Percentiles rank a stretch among this genome's conserved stretches.
These are phyloP conservation scores for Geoglossum cookeanum DNA, from an alignment of 2,329 filamentous ascomycete species.

Conservation along the genomic window DNA sequence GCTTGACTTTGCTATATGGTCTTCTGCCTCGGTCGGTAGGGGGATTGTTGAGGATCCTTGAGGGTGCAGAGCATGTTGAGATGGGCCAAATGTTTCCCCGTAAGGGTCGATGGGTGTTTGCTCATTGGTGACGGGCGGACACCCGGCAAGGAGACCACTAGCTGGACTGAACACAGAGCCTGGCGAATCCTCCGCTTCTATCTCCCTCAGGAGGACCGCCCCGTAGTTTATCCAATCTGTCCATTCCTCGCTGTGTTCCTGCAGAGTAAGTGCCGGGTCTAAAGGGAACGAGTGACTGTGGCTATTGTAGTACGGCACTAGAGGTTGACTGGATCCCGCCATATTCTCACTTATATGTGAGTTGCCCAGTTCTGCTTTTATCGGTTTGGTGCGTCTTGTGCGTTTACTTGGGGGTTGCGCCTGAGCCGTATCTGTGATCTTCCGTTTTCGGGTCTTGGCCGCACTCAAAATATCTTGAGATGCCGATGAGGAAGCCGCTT, in stretches of 20 bases:
- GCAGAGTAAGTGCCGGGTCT: not conserved
- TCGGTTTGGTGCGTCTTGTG: not conserved
- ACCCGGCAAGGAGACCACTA: not conserved
- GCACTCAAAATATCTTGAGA: not conserved
- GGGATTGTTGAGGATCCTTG: not conserved
- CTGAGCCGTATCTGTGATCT: not conserved
- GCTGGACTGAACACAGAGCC: not conserved
- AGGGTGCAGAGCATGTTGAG: not conserved
- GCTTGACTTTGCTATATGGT: not conserved
- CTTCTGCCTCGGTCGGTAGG: not conserved
- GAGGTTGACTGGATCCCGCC: not conserved
- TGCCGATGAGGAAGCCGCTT: not conserved
- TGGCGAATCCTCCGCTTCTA: too few relatives aligned
- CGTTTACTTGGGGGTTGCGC: not conserved
- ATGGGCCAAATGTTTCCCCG: not conserved
- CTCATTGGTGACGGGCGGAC: not conserved
- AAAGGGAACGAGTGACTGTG: not conserved
- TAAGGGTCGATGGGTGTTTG: not conserved
- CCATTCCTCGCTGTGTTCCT: not conserved
- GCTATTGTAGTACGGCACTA: too few relatives aligned
- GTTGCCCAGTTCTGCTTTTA: not conserved
- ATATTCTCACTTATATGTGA: not conserved
- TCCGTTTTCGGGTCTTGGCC: not conserved
- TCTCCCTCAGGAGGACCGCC: not conserved
- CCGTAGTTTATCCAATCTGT: not conserved